Evolutionary conservation across 2,329 filamentous ascomycete genomes (phyloP), one percentile per base, ranked within the genome.

Genomic region (Colletotrichum tropicicola): DNA sequence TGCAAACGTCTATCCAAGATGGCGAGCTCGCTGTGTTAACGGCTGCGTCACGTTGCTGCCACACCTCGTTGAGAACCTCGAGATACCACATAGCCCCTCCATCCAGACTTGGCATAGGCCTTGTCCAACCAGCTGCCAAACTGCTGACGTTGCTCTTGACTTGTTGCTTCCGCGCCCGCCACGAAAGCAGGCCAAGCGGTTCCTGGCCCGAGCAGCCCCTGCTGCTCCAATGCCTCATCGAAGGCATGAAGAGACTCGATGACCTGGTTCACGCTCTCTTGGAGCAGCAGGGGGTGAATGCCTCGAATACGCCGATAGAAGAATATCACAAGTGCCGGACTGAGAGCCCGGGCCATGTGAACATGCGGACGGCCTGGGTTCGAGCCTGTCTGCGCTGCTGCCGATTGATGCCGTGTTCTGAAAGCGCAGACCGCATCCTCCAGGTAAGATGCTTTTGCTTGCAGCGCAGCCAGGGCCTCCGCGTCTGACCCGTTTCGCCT

Each of bases 151-250:
- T 45, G 21, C 10, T 60, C 39, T 5, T 6, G 2, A 4, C 23
- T 21, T 21, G 37, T 39, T 0, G 48, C 48, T 17, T 60, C 57
- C 6, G 37, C 48, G 6, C 57, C 28, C 10, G 48, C 48, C 2
- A 60, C 28, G 21, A 59, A 53, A 4, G 56, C 56, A 13, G 56
- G 25, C 56, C 47, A 59, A 25, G 56, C 37, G 3, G 56, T 59
- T 7, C 35, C 37, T 2, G 28, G 47, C 6, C 56, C 47, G 1
- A 53, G 37, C 0, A 59, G 2, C 3, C 15, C 19, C 19, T 59
- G 35, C 10, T 43, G 19, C 3, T 44, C 21, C 27, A 52, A 27
- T 4, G 47, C 35, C 7, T 35, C 15, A n/a, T 53, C 47, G n/a
- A 59, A 59, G 4, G 10, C 39, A 9, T 28, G 27, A 0, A 54